These are phyloP conservation scores for Saccharomyces hybrid DNA, from an alignment of 1,139 yeast species.

Conservation along the genomic window DNA sequence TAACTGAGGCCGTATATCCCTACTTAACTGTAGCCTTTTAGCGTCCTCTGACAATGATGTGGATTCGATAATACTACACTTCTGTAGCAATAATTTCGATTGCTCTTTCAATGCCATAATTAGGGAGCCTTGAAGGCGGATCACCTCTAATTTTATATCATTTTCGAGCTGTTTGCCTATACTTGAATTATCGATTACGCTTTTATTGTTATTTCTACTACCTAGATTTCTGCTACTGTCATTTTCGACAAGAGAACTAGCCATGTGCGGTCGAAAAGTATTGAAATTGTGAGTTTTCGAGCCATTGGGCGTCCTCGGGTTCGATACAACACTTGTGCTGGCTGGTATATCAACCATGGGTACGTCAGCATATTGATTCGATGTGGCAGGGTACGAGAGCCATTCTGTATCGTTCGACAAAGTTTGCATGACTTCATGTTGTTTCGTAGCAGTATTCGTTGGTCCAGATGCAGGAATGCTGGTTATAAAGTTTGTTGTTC, in stretches of 20 bases:
- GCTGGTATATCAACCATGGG: neutral
- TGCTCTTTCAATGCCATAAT: slow-evolving; percentile 18
- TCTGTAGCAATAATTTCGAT: slow-evolving; percentile 16
- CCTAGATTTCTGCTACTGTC: neutral
- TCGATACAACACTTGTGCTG: neutral
- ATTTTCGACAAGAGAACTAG: neutral
- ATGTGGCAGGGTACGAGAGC: neutral
- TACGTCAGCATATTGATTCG: neutral
- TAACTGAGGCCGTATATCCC: slow-evolving; percentile 9
- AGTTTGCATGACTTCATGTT: neutral
- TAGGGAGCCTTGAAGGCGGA: slow-evolving; percentile 14
- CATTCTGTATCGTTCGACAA: neutral
- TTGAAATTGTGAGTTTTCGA: neutral
- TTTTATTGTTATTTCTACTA: neutral
- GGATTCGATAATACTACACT: slow-evolving; percentile 28
- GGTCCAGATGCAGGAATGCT: neutral
- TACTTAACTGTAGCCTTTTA: slow-evolving; percentile 16
- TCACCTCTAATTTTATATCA: slow-evolving; percentile 1
- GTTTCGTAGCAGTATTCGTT: neutral
- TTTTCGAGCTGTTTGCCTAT: neutral
- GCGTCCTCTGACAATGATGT: slow-evolving; percentile 31
- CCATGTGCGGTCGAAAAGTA: neutral
- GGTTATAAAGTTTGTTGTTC: neutral
- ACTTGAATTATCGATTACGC: neutral
- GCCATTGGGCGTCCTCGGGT: neutral